phyloP scores from a whole-genome alignment of 2,329 filamentous ascomycete genomes.

The Colletotrichum magnum region DNA sequence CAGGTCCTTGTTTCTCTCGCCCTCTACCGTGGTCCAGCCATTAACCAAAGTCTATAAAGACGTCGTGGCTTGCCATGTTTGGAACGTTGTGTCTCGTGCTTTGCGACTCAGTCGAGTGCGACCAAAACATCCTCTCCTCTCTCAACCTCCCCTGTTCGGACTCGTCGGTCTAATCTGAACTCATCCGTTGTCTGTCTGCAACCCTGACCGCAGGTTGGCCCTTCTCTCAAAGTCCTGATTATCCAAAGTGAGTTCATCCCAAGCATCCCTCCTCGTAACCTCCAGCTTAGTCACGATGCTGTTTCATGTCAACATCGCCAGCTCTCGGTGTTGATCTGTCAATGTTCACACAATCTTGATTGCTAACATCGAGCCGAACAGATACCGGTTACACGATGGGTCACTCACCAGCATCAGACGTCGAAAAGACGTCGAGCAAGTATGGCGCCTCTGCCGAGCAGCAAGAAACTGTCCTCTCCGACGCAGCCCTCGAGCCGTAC shows the following conservation, averaged over 20 bases:
- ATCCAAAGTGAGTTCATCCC: conserved; percentile 24
- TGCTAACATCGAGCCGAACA: neutral
- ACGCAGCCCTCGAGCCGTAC: conserved; percentile 44
- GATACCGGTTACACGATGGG: conserved; percentile 1
- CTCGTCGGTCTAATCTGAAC: conserved; percentile 1
- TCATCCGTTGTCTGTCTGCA: neutral
- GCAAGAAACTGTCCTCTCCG: conserved; percentile 40
- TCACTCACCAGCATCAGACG: conserved; percentile 39
- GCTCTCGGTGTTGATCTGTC: too few relatives aligned
- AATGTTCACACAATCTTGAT: neutral
- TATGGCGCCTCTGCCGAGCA: conserved; percentile 42
- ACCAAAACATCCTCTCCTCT: conserved; percentile 6
- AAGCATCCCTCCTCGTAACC: neutral
- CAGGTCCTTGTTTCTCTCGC: neutral
- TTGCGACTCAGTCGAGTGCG: conserved; percentile 23
- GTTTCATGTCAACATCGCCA: conserved; percentile 17
- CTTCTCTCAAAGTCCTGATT: neutral
- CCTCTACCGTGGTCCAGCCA: neutral
- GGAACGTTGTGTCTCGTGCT: neutral
- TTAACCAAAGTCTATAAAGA: conserved; percentile 31
- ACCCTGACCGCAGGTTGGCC: neutral
- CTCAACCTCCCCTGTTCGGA: neutral
- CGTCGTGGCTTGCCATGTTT: conserved; percentile 21
- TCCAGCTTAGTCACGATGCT: conserved; percentile 15
- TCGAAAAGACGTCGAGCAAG: conserved; percentile 41